Base-by-base conservation (phyloP, 768 basidiomycete genomes). In the Dioszegia crocea region DNA sequence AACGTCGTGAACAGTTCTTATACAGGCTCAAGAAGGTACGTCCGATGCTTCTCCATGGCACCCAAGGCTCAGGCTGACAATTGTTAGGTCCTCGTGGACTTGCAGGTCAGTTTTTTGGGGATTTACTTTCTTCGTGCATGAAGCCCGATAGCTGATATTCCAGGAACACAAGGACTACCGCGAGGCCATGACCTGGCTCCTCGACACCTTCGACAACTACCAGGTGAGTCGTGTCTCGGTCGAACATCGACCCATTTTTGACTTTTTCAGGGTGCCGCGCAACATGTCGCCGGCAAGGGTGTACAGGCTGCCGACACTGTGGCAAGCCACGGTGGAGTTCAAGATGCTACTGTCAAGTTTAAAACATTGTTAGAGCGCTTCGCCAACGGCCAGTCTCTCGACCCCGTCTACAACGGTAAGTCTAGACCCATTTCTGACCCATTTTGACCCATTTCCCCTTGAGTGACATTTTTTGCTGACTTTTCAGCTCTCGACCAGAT, bases 1-100 rank as follows among this genome's bases (percentile, higher is more conserved):
- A 92, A 77, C 81, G 94, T 21, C 83, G 90, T 23, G 90, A 94
- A 54, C 90, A 90, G 70, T 96, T 91, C 77, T 88, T 98, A 70
- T 94, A 87, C 80, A 84, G 94, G 12, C 82, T 85, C 5, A 97
- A 97, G 82, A 97, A 96, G 84, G 88, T 86, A 43, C 56, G 33
- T 33, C 33, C 33, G 8, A 33, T n/a, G 33, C 33, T 6, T 14
- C 6, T 33, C 14, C 33, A 14, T 33, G 33, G 33, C 8, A 14
- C 64, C 50, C 12, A 27, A 3, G 49, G n/a, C 9, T 50, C 17
- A 52, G 11, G 26, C 3, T n/a, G 17, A 40, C 59, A 56, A 62
- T 53, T 14, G 26, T 16, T 33, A 69, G 67, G 66, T 71, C 36
- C 84, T 96, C 53, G 82, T 93, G 58, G 93, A 97, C 71, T 92